Base-by-base conservation (phyloP, 75 land plant genomes). In the Pseudotsuga menziesii region DNA sequence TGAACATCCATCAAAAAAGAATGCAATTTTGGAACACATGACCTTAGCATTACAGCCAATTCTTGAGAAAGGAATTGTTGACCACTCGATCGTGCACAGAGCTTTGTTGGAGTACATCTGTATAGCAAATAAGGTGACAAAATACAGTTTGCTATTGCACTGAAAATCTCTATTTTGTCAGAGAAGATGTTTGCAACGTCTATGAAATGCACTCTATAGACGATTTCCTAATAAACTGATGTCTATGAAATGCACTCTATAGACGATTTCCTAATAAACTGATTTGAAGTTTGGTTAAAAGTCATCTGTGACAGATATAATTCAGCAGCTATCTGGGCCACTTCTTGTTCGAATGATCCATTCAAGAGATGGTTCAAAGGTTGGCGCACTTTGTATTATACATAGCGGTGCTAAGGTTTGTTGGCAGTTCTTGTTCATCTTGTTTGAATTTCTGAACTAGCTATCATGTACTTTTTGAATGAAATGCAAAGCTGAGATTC, bases 31-130 rank as follows among this genome's bases (percentile, higher is more conserved):
- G 72, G 87, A 90, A 58, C 96, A 92, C 81, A 94, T 97, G 96
- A 76, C 83, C 3, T 80, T 87, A 71, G 84, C 89, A n/a, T 76
- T 97, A 73, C 98, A 97, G 78, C 98, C 99, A 57, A 91, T 97
- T 77, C 71, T 97, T 55, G 96, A 92, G 78, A 97, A 97, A 80
- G 99, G 98, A 62, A 97, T 97, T 57, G 84, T 95, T 12, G 98
- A 97, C 59, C 93, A 97, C 61, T 92, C 98, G 41, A 95, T 97
- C 12, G 82, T 91, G 78, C 99, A 97, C 73, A 89, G 86, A 57
- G 88, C 78, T 15, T 72, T 97, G 48, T 66, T 91, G 72, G 99
- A 97, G 80, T 97, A 89, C 72, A 80, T 95, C 16, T 87, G 87
- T 76, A 82, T 95, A 73, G 91, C 92, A 63, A 88, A 82, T 25